phyloP scores from a whole-genome alignment of 2,329 filamentous ascomycete species.

The Cercospora zeina region DNA sequence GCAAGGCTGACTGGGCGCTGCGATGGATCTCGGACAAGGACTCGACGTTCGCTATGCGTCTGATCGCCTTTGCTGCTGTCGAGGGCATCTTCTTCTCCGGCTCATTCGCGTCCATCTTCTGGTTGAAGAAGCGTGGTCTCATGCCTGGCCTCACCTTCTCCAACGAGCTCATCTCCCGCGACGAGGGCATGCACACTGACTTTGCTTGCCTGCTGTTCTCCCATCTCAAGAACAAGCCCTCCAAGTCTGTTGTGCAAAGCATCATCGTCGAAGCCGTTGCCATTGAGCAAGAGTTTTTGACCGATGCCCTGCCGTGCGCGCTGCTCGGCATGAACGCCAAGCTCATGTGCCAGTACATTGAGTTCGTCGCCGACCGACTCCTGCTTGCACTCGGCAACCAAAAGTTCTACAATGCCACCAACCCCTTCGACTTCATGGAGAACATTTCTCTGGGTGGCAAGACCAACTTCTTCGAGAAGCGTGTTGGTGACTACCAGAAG shows the following conservation, averaged over 20 bases:
- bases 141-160: constrained; percentile 99
- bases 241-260: constrained; percentile 74
- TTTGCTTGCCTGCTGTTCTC: constrained; percentile 97
- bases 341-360: constrained; percentile 99
- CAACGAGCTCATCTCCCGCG: constrained; percentile 99
- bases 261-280: constrained; percentile 92
- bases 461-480: constrained; percentile 99
- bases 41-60: constrained; percentile 91
- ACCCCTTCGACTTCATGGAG: constrained; percentile 99
- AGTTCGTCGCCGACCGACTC: constrained; percentile 96
- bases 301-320: constrained; percentile 86
- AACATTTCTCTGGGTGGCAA: constrained; percentile 98
- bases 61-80: constrained; percentile 94
- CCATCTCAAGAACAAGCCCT: constrained; percentile 90
- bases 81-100: constrained; percentile 99
- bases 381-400: constrained; percentile 89
- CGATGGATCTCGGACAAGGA: constrained; percentile 91
- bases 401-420: constrained; percentile 88
- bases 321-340: constrained; percentile 96
- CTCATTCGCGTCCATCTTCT: constrained; percentile 98
- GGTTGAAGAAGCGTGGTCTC: constrained; percentile 99
- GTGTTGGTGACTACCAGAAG: constrained; percentile 99
- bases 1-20: constrained; percentile 98
- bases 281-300: constrained; percentile 98
- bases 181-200: constrained; percentile 98